Conservation (phyloP, 495 filamentous ascomycete genomes). For the Trichoderma erinaceum region DNA sequence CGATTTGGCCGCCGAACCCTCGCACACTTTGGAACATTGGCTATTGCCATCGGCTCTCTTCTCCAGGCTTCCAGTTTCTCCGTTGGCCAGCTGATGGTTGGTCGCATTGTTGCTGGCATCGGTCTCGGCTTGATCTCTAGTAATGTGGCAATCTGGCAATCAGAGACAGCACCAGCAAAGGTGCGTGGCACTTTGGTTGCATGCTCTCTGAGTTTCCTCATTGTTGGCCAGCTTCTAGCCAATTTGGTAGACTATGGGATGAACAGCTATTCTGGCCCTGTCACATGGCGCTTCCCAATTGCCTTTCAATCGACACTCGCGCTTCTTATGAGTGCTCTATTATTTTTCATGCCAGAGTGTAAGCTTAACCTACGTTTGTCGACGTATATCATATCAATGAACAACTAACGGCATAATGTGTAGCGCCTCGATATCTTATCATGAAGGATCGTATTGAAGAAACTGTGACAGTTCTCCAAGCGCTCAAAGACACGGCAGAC, state of each 20-base stretch:
- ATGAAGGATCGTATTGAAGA: conserved; percentile 66
- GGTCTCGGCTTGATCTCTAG: conserved; percentile 46
- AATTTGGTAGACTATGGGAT: conserved; percentile 63
- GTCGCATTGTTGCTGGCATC: conserved; percentile 57
- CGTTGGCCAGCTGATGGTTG: conserved; percentile 52
- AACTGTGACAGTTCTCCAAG: conserved; percentile 28
- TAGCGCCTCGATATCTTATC: conserved; percentile 52
- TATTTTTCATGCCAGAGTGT: conserved; percentile 48
- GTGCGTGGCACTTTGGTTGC: conserved; percentile 71
- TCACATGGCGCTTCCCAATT: conserved; percentile 68
- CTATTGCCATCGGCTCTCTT: background rate
- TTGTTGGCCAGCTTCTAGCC: conserved; percentile 63
- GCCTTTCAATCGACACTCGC: conserved; percentile 62
- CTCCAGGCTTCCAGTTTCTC: conserved; percentile 10
- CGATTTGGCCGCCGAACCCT: conserved; percentile 4
- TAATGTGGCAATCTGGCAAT: conserved; percentile 63
- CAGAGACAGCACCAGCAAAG: conserved; percentile 57
- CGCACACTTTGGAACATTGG: background rate
- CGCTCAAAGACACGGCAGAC: background rate
- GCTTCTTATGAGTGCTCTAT: conserved; percentile 50
- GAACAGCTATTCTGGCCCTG: conserved; percentile 51
- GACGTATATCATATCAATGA: background rate
- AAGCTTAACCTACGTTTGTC: background rate
- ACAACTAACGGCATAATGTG: background rate
- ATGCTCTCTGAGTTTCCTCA: conserved; percentile 70